Conservation (phyloP, 768 basidiomycete species). For the Neoboletus brunneissimus region DNA sequence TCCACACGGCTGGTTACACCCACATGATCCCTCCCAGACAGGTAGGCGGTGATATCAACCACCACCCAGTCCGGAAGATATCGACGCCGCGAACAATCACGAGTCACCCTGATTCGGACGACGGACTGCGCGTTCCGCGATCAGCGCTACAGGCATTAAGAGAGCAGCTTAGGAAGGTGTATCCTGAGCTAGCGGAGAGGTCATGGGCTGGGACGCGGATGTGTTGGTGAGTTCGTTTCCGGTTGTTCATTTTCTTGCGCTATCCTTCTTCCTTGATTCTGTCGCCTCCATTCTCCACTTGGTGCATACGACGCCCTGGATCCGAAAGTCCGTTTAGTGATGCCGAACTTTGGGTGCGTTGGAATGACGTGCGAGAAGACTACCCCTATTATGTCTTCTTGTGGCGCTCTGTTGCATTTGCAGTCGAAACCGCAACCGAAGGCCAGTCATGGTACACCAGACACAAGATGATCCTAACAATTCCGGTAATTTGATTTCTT, state of each 20-base stretch:
- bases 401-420: neutral
- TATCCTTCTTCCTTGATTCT: neutral
- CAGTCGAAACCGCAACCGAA: neutral
- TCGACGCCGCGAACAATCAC: conserved; percentile 77
- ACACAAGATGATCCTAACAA: neutral
- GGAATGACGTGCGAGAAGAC: neutral
- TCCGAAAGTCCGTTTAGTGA: neutral
- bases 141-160: conserved; percentile 50
- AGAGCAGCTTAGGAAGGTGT: conserved; percentile 50
- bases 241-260: neutral
- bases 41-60: neutral
- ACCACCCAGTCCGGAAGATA: conserved; percentile 32
- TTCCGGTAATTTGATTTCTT: neutral
- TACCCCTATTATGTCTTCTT: neutral
- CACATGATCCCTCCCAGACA: conserved; percentile 27
- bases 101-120: conserved; percentile 49
- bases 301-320: neutral
- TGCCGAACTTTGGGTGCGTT: neutral
- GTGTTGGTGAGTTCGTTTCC: conserved; percentile 66
- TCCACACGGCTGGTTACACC: conserved; percentile 74
- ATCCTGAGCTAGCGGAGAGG: conserved; percentile 75
- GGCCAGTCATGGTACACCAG: neutral
- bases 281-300: neutral
- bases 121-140: conserved; percentile 66
- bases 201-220: conserved; percentile 72